A percentile compares a stretch with the other conserved stretches of the same genome.
Conservation (phyloP, 2,329 filamentous ascomycete species). For the Nannizzia gypsea region DNA sequence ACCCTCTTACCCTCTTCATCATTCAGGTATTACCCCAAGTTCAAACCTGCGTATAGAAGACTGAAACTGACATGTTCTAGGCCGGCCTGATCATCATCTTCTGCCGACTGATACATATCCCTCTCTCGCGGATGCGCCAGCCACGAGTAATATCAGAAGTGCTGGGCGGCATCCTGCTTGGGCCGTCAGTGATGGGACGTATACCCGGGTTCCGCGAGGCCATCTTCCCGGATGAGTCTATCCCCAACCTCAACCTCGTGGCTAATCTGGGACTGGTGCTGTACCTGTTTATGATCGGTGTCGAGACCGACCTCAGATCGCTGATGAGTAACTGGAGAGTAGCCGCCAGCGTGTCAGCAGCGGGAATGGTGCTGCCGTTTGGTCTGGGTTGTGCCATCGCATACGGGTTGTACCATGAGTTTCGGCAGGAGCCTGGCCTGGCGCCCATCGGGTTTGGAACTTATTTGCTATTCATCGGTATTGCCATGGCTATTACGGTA, state of each 20-base stretch:
- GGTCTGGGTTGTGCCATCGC: slow-evolving; percentile 69
- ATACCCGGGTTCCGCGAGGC: slow-evolving; percentile 64
- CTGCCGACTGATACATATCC: slow-evolving; percentile 63
- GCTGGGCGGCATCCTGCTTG: slow-evolving; percentile 71
- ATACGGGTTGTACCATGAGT: slow-evolving; percentile 67
- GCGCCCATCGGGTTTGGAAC: slow-evolving; percentile 50
- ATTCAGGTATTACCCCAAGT: slow-evolving; percentile 45
- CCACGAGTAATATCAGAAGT: slow-evolving; percentile 77
- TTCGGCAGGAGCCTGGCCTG: slow-evolving; percentile 45
- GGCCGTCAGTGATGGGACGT: slow-evolving; percentile 76
- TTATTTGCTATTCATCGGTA: slow-evolving; percentile 72
- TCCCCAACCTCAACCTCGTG: slow-evolving; percentile 62
- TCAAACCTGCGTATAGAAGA: no score
- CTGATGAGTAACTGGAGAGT: slow-evolving; percentile 69
- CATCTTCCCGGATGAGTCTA: slow-evolving; percentile 66
- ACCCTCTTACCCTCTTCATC: slow-evolving; percentile 65
- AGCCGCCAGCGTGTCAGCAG: slow-evolving; percentile 62
- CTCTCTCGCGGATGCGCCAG: slow-evolving; percentile 63
- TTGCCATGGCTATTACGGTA: slow-evolving; percentile 83
- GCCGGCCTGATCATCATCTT: slow-evolving; percentile 62
- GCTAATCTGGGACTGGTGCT: slow-evolving; percentile 75
- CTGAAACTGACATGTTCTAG: slow-evolving; percentile 27
- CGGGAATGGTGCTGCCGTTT: slow-evolving; percentile 73
- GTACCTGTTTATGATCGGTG: slow-evolving; percentile 76
- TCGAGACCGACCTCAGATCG: slow-evolving; percentile 74